Base-by-base conservation (phyloP, 2,329 filamentous ascomycete genomes). In the Cercospora janseana region DNA sequence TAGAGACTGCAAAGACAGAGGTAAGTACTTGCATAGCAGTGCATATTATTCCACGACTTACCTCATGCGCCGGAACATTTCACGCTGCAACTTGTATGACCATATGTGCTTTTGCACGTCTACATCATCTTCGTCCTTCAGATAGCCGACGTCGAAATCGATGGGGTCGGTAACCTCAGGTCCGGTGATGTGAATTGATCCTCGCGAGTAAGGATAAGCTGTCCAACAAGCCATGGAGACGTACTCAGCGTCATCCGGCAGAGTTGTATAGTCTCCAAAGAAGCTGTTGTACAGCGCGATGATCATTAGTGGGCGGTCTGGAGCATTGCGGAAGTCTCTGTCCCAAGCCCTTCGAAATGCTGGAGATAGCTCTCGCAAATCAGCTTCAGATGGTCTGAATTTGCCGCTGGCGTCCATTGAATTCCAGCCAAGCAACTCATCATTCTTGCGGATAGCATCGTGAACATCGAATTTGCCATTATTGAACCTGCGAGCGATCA, bases 21-120 rank as follows among this genome's bases (percentile, higher is more conserved):
- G 7, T 46, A 4, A 46, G 44, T 16, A 20, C 15, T 7, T 0
- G 3, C 9, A 7, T 37, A 6, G 10, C 20, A 24, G 20, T 13
- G 7, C 12, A 20, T 10, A 13, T 6, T 4, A n/a, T 3, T 23
- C 12, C 10, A 38, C 15, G 7, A 37, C 32, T 18, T 15, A 46
- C 44, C 44, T 64, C 56, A 78, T 77, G 5, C 79, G 75, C 4
- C 81, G 77, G 10, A 74, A 68, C 42, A 85, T 75, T 64, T 83
- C 81, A 3, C 83, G 79, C 21, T 75, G 72, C 60, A 76, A 78
- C 67, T 86, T 86, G 70, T 87, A 86, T 0, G 70, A 75, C 80
- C 81, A 85, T 7, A 82, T 59, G 6, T 79, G 75, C 59, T 75
- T 79, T 61, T 77, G 77, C n/a, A 80, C 62, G 24, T 60, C 57